Base-by-base conservation (phyloP, 2,329 filamentous ascomycete species). In the Zymoseptoria passerinii region DNA sequence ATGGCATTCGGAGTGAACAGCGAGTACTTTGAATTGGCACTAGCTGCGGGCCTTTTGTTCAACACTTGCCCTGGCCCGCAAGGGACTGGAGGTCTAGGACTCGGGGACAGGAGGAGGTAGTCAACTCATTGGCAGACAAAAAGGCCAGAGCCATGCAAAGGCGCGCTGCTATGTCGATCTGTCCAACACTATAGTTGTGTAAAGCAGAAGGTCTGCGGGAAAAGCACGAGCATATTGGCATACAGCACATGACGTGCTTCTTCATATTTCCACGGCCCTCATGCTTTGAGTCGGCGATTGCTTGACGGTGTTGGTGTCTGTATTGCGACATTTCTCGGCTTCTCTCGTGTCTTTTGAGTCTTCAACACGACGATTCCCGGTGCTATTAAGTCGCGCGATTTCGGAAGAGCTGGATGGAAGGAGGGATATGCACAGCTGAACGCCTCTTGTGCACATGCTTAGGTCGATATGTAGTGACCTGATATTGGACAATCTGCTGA, bases 1-100 rank as follows among this genome's bases (percentile, higher is more conserved):
- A 67, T 97, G 92, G 92, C 60, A 62, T 20, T 64, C 63, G 28
- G 57, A 61, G 54, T 62, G 51, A 58, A 10, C n/a, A 44, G 49
- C 8, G n/a, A 50, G 28, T 57, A 16, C 7, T 23, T 54, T 20
- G 13, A 27, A 23, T 10, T 52, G 50, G 29, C 49, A 51, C n/a
- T 44, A 55, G 54, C 52, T 35, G 54, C 28, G 50, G 50, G 28
- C 59, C 55, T 44, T 50, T 27, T 52, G 58, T 60, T 62, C 60
- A 62, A 62, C 60, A 44, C 60, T 60, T 56, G 53, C 49, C 50
- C 35, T 13, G 28, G 20, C 40, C 16, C 29, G 18, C 49, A 50
- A 48, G 52, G n/a, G 19, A 29, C 18, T 19, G 28, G 29, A 18
- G 8, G 8, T 54, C 35, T 44, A n/a, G 35, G 28, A 55, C 6